Percentiles rank a stretch among this genome's conserved stretches.
These are phyloP conservation scores for Exophiala oligosperma DNA, from an alignment of 2,329 filamentous ascomycete species.

Conservation along the genomic window DNA sequence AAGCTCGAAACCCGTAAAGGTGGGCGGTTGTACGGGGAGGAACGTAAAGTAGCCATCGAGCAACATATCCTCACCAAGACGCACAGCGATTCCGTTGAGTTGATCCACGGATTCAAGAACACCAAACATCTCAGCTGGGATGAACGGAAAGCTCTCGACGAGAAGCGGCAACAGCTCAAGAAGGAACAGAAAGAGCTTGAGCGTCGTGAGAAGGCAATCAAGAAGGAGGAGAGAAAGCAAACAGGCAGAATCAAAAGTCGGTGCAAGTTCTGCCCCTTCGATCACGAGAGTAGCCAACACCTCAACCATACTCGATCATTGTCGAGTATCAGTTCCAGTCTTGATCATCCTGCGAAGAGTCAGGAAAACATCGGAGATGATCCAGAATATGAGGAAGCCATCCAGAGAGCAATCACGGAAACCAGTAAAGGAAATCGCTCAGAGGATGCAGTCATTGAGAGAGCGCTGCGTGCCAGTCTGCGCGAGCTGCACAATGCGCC, in stretches of 20 bases:
- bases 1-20: slow-evolving; percentile 57
- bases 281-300: slow-evolving; percentile 23
- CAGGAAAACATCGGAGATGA: background rate
- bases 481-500: slow-evolving; percentile 51
- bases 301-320: slow-evolving; percentile 14
- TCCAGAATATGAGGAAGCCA: slow-evolving; percentile 66
- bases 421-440: slow-evolving; percentile 68
- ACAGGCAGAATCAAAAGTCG: slow-evolving; percentile 19
- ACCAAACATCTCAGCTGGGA: slow-evolving; percentile 52
- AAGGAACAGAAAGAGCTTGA: slow-evolving; percentile 31
- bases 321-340: slow-evolving; percentile 13
- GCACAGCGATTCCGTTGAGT: slow-evolving; percentile 40
- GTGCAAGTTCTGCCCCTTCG: slow-evolving; percentile 27
- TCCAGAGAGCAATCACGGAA: slow-evolving; percentile 66
- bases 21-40: slow-evolving; percentile 25
- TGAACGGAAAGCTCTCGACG: slow-evolving; percentile 53
- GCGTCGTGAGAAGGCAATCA: slow-evolving; percentile 27
- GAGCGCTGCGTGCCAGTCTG: slow-evolving; percentile 72
- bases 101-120: slow-evolving; percentile 49
- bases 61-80: slow-evolving; percentile 33
- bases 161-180: slow-evolving; percentile 27
- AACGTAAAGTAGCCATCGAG: slow-evolving; percentile 59
- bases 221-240: slow-evolving; percentile 26
- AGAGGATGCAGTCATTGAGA: slow-evolving; percentile 71
- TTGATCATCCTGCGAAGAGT: slow-evolving; percentile 5